These are phyloP conservation scores for Irineochytrium annulatum DNA, from an alignment of 192 early-diverging fungal species.

Conservation along the genomic window DNA sequence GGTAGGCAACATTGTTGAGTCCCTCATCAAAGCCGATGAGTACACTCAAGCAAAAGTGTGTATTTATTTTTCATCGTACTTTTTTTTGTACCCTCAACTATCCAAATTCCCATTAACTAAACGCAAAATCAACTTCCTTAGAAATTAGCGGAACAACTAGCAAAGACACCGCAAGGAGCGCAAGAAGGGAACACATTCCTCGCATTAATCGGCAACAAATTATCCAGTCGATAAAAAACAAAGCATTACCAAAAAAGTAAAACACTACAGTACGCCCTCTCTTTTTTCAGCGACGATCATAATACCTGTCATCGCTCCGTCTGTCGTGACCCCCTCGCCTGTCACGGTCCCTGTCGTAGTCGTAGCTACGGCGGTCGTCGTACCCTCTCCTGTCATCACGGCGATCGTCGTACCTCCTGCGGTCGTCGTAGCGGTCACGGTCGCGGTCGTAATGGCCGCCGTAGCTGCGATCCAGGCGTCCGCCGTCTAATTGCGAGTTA, in stretches of 20 bases:
- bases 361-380: neutral
- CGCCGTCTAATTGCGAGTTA: neutral
- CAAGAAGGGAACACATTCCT: neutral
- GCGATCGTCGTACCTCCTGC: slow-evolving; percentile 3
- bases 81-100: neutral
- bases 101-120: neutral
- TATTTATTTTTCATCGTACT: neutral
- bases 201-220: neutral
- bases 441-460: neutral
- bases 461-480: neutral
- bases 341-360: neutral
- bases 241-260: too few relatives aligned
- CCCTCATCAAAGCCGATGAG: slow-evolving; percentile 4
- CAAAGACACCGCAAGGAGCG: neutral
- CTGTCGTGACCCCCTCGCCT: too few relatives aligned
- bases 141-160: neutral
- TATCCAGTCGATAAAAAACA: too few relatives aligned
- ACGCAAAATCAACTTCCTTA: neutral
- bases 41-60: slow-evolving; percentile 15
- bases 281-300: neutral
- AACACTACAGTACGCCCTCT: too few relatives aligned
- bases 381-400: neutral
- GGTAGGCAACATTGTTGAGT: slow-evolving; percentile 4
- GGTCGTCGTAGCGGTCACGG: neutral
- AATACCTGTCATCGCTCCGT: neutral